phyloP scores from a whole-genome alignment of 2,329 filamentous ascomycete species.

The Fusarium pseudocircinatum region DNA sequence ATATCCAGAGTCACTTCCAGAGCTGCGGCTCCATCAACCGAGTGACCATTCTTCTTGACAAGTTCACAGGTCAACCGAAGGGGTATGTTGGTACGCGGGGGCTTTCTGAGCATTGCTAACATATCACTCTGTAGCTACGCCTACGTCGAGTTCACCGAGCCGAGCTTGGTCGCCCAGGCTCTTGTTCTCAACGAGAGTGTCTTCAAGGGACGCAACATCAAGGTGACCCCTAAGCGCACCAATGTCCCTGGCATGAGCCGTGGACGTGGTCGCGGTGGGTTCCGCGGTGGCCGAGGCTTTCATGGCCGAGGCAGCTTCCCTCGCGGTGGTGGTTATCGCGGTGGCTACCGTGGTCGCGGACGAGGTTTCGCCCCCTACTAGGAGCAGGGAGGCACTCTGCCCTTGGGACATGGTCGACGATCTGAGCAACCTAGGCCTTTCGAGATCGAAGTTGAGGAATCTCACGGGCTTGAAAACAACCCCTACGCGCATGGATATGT shows the following conservation, averaged over 20 bases:
- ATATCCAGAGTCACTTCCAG: slow-evolving; percentile 97
- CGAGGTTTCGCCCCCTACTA: slow-evolving; percentile 74
- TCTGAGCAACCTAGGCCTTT: slow-evolving; percentile 34
- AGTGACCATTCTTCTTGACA: slow-evolving; percentile 96
- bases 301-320: slow-evolving; percentile 64
- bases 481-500: slow-evolving; percentile 15
- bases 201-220: slow-evolving; percentile 93
- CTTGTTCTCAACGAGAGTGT: slow-evolving; percentile 96
- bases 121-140: slow-evolving; percentile 76
- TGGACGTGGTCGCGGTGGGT: slow-evolving; percentile 62
- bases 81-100: slow-evolving; percentile 69
- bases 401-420: slow-evolving; percentile 27
- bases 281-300: slow-evolving; percentile 59
- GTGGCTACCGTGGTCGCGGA: slow-evolving; percentile 72
- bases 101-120: slow-evolving; percentile 22
- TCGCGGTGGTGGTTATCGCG: slow-evolving; percentile 66
- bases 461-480: slow-evolving; percentile 25
- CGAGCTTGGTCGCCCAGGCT: slow-evolving; percentile 89
- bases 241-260: slow-evolving; percentile 95
- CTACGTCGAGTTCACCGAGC: slow-evolving; percentile 98
- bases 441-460: slow-evolving; percentile 41
- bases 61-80: slow-evolving; percentile 99
- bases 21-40: slow-evolving; percentile 97
- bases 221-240: slow-evolving; percentile 94
- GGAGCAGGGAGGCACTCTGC: slow-evolving; percentile 48